Base-by-base conservation (phyloP, 2,329 filamentous ascomycete genomes). In the Ascochyta lentis region DNA sequence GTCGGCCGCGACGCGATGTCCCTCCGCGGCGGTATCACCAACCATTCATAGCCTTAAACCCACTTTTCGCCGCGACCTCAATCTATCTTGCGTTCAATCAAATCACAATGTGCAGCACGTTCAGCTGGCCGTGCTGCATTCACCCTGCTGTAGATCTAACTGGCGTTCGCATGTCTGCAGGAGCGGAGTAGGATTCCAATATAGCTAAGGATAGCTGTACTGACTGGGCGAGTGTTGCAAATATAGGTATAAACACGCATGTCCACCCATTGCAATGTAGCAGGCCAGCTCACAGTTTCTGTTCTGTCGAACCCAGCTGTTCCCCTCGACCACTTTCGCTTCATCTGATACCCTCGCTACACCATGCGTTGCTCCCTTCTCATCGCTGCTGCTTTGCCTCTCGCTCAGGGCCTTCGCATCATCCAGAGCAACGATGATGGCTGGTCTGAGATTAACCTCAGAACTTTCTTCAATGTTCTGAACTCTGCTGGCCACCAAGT, bases 361-460 rank as follows among this genome's bases (percentile, higher is more conserved):
- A 66, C 51, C 1, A 71, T 72, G 70, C 68, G 69, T 10, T 66
- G 56, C 31, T 65, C 31, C 19, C 9, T 70, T 16, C 58, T 74
- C 15, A 60, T 74, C 39, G 59, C 59, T 47, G 62, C 61, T 22
- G 63, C 63, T 31, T 56, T 67, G 42, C 69, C 71, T 29, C 52
- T 74, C 15, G 59, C 63, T 15, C 67, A 68, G 37, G 70, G 65
- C 24, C 49, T 71, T 12, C 70, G 70, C 37, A 69, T 74, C 65
- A 69, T 91, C 49, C 84, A 88, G 53, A 83, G 83, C 61, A 91
- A 91, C 72, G 88, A 91, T 61, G 89, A 91, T 68, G 88, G 89
- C 31, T 91, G 89, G 89, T 86, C 88, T 5, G 88, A 90, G 76
- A 81, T 81, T 37, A 89, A 90, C 66, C 76, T 88, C 45, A 83